Percentiles rank a stretch among this genome's conserved stretches.
These are phyloP conservation scores for Candida jianshihensis DNA, from an alignment of 805 yeast genomes.

Conservation along the genomic window DNA sequence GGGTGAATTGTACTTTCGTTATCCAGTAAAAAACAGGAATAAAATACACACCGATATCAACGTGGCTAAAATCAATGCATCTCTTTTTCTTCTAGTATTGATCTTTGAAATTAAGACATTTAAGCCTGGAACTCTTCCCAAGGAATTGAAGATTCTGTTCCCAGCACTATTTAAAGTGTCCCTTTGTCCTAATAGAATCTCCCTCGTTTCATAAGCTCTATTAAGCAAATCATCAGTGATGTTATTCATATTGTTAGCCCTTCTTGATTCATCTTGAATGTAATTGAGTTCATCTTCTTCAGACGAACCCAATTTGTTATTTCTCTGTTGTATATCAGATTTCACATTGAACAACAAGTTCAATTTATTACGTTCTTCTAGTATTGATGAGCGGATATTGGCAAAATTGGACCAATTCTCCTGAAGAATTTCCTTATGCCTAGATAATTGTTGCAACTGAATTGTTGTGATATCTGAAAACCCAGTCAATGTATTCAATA, in stretches of 20 bases:
- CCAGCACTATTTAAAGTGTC: slow-evolving; percentile 57
- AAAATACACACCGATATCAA: slow-evolving; percentile 70
- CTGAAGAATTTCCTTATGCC: slow-evolving; percentile 70
- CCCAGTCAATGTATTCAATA: slow-evolving; percentile 43
- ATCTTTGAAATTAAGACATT: slow-evolving; percentile 69
- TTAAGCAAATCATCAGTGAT: slow-evolving; percentile 73
- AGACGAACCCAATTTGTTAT: slow-evolving; percentile 38
- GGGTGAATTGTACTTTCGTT: not conserved
- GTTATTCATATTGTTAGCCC: slow-evolving; percentile 66
- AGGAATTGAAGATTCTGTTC: slow-evolving; percentile 48
- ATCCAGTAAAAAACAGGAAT: slow-evolving; percentile 50
- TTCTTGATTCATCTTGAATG: slow-evolving; percentile 65
- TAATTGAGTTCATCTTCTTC: slow-evolving; percentile 54
- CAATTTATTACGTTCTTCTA: slow-evolving; percentile 69
- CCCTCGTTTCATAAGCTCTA: slow-evolving; percentile 89
- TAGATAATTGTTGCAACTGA: slow-evolving; percentile 70
- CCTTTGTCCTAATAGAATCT: slow-evolving; percentile 72
- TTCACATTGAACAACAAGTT: slow-evolving; percentile 73
- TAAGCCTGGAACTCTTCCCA: slow-evolving; percentile 76
- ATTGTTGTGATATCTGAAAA: slow-evolving; percentile 64
- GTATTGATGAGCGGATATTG: slow-evolving; percentile 49
- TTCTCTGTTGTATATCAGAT: slow-evolving; percentile 45
- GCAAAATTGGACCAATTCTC: slow-evolving; percentile 63
- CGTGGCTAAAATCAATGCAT: slow-evolving; percentile 73
- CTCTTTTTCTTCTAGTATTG: slow-evolving; percentile 83